Evolutionary conservation across 140 eudicot genomes (phyloP).

Genomic region (Bidens hawaiensis): DNA sequence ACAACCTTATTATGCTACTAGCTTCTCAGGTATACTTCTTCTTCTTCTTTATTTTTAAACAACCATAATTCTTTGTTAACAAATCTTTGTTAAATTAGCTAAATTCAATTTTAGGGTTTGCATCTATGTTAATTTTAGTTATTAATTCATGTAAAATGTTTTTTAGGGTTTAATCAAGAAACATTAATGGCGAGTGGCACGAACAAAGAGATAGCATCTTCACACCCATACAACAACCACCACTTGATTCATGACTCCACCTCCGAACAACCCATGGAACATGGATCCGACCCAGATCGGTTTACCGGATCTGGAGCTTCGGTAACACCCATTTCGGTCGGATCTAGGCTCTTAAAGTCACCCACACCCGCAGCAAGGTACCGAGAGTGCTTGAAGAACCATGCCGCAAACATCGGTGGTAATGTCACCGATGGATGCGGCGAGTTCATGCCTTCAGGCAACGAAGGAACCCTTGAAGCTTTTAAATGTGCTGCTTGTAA

Average conservation of each 20-base stretch:
- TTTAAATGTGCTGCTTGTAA: constrained; percentile 82
- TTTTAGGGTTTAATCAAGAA: constrained; percentile 30
- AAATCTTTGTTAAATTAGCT: no score
- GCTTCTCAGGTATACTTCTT: background rate
- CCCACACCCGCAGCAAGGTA: constrained; percentile 30
- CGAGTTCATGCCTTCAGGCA: constrained; percentile 86
- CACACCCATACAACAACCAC: constrained; percentile 31
- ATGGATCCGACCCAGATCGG: constrained; percentile 33
- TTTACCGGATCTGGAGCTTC: constrained; percentile 31
- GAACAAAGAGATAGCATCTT: constrained; percentile 55
- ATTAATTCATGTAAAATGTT: constrained; percentile 15
- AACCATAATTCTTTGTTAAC: no score
- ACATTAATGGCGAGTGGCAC: constrained; percentile 47
- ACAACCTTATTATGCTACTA: background rate
- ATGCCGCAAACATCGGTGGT: constrained; percentile 75
- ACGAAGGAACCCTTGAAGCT: constrained; percentile 79
- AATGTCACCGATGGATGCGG: constrained; percentile 85
- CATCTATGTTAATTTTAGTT: no score
- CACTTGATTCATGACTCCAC: constrained; percentile 33
- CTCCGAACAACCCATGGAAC: constrained; percentile 35
- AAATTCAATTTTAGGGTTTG: background rate
- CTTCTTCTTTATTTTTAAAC: no score
- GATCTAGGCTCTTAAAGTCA: constrained; percentile 43
- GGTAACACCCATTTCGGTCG: constrained; percentile 41
- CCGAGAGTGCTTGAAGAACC: constrained; percentile 80